Evolutionary conservation across 208 protist genomes (phyloP), one percentile per base, ranked within the genome.

Genomic region (Acanthamoeba rhysodes): DNA sequence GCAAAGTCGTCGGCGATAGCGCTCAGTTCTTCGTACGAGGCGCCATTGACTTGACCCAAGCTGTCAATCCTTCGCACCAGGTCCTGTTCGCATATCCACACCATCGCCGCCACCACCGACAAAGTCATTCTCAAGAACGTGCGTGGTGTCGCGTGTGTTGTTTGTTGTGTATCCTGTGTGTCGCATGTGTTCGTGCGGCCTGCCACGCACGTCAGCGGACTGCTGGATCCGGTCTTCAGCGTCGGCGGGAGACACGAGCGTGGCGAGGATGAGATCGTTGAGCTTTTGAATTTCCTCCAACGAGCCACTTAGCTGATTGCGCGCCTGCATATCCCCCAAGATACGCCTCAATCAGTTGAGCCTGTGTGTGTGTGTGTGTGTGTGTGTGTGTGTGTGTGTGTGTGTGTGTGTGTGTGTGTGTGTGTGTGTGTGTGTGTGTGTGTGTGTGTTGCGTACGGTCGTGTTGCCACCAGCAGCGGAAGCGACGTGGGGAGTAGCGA

Each of bases 1-100:
- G 88, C 88, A 24, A 93, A 55, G 55, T 80, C 53, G 68, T 93
- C 88, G 37, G 88, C 59, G 27, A 93, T 78, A 18, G 29, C 62
- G 27, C 24, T 62, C 62, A 93, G 27, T 34, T 72, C 59, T 27
- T 70, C 62, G 53, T 93, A 93, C 12, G 88, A 93, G 6, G 64
- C 27, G 4, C 37, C 66, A 41, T 2, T 78, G 18, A 93, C 29
- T 27, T 29, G 82, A 7, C 82, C 82, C 82, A 90, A 29, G 20
- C 24, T 68, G 29, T 90, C 82, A 24, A 90, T 90, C 82, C 16
- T 59, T n/a, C 59, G 27, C 50, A 66, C 50, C 82, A 90, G 59
- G 24, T 48, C 37, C 82, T 90, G 27, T 3, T 34, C 12, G 37
- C 16, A 76, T 10, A 72, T 2, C 22, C 24, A 29, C 29, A 45